Percentiles rank a stretch among this genome's conserved stretches.
Conservation (phyloP, 2,329 filamentous ascomycete genomes). For the Fusarium sp. region DNA sequence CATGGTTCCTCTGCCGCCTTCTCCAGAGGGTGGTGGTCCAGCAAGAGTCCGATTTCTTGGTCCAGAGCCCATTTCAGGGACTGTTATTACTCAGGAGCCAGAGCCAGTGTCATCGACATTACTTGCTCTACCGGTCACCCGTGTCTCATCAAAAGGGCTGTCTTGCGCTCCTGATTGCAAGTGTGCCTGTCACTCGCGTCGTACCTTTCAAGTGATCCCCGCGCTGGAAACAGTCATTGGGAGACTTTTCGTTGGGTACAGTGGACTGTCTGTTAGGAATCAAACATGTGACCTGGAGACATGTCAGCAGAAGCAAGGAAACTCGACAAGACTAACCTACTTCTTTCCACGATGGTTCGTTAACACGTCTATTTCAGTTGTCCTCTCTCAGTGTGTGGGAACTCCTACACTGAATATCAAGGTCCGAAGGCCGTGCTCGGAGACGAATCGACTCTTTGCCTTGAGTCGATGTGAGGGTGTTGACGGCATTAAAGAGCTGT, state of each 20-base stretch:
- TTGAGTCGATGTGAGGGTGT: background rate
- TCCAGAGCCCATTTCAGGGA: too few species aligned
- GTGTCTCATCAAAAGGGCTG: background rate
- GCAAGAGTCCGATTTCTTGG: too few species aligned
- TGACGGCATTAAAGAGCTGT: background rate
- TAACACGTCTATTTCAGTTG: background rate
- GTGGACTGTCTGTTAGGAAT: background rate
- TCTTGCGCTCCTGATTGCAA: background rate
- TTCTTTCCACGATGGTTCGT: background rate
- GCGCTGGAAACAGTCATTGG: background rate
- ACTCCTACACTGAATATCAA: background rate
- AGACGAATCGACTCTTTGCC: background rate
- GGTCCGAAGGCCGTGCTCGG: background rate
- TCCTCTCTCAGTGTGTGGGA: background rate
- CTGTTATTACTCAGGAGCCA: too few species aligned
- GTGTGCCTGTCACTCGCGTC: background rate
- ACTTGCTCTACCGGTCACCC: too few species aligned
- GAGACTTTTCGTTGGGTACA: background rate
- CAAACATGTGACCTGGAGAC: background rate
- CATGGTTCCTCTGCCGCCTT: too few species aligned
- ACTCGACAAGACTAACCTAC: background rate
- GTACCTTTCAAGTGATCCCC: background rate
- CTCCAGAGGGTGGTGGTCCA: too few species aligned
- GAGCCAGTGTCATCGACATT: too few species aligned
- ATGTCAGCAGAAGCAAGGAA: background rate